A percentile compares a stretch with the other conserved stretches of the same genome.
Evolutionary conservation across 1,139 yeast species (phyloP).

Genomic region (Diutina catenulata): DNA sequence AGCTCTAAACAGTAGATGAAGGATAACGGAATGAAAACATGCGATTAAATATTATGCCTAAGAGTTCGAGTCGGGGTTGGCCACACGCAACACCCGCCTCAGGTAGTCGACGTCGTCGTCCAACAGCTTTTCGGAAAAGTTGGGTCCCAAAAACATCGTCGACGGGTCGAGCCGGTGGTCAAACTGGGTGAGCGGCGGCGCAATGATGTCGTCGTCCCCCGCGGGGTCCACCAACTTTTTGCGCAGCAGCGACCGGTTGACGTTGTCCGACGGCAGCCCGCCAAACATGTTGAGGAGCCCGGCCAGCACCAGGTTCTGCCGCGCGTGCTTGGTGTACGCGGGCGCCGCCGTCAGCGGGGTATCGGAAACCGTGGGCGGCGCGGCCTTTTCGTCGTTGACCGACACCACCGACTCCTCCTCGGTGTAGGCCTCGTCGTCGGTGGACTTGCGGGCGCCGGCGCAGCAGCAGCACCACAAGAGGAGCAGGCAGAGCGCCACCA

Average conservation of each 20-base stretch:
- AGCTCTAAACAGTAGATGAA: too few species aligned
- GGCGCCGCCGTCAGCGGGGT: background rate
- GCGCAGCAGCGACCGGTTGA: background rate
- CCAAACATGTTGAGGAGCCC: background rate
- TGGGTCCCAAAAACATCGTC: slow-evolving; percentile 46
- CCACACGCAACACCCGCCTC: slow-evolving; percentile 53
- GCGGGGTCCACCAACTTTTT: background rate
- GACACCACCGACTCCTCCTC: background rate
- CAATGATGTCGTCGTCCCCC: background rate
- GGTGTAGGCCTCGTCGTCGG: slow-evolving; percentile 7
- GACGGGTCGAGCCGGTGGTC: slow-evolving; percentile 64
- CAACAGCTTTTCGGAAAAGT: slow-evolving; percentile 48
- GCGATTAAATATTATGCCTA: too few species aligned
- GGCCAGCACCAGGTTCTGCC: background rate
- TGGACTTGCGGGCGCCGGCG: slow-evolving; percentile 9
- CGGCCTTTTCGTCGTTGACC: background rate
- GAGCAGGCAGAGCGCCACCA: slow-evolving; percentile 26
- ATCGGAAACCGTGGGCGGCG: slow-evolving; percentile 13
- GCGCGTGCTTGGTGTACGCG: background rate
- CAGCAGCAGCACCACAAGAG: slow-evolving; percentile 10
- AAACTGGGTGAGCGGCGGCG: slow-evolving; percentile 36
- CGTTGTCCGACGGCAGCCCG: background rate
- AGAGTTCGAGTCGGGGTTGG: slow-evolving; percentile 36
- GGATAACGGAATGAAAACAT: too few species aligned
- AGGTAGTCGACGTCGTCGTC: slow-evolving; percentile 70